Evolutionary conservation across 257 asterid species (phyloP).

Genomic region (Nicotiana sylvestris): DNA sequence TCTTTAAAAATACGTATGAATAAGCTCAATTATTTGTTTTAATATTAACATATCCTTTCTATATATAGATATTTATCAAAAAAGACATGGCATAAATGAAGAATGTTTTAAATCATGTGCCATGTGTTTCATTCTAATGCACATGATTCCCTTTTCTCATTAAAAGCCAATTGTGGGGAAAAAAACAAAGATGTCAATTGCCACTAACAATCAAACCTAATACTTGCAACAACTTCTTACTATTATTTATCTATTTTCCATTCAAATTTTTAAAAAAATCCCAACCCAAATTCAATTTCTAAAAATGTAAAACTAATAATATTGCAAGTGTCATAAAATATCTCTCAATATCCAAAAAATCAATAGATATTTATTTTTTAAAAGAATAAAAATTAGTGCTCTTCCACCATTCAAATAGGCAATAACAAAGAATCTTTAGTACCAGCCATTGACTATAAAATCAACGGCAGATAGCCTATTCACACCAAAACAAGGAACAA

Average conservation of each 20-base stretch:
- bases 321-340: neutral
- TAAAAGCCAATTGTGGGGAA: neutral
- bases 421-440: neutral
- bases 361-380: neutral
- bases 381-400: neutral
- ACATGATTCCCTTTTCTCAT: neutral
- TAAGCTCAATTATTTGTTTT: neutral
- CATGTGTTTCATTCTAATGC: neutral
- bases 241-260: neutral
- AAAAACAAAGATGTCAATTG: neutral
- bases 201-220: conserved; percentile 1
- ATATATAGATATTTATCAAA: neutral
- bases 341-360: neutral
- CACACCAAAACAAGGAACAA: conserved; percentile 16
- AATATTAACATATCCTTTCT: no score
- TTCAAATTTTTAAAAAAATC: neutral
- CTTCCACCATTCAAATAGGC: neutral
- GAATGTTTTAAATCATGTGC: neutral
- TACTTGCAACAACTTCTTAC: neutral
- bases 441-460: neutral
- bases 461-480: conserved; percentile 21
- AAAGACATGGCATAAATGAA: neutral
- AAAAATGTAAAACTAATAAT: neutral
- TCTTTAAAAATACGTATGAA: neutral
- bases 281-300: neutral